phyloP scores from a whole-genome alignment of 768 basidiomycete species.

The Russula emetica region DNA sequence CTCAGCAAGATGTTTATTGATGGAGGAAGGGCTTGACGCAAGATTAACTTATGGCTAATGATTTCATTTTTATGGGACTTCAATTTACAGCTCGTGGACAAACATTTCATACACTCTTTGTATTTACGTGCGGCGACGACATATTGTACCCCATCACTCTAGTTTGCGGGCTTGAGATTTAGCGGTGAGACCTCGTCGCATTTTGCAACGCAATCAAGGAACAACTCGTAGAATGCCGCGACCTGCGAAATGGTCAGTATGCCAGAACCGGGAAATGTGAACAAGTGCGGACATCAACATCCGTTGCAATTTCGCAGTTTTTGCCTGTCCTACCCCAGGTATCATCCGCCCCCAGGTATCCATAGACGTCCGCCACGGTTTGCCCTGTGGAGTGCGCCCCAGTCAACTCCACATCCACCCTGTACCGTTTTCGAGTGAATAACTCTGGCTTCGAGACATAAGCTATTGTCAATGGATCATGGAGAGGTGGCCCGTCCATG shows the following conservation, averaged over 20 bases:
- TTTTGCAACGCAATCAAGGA: slow-evolving; percentile 53
- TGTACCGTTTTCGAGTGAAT: slow-evolving; percentile 57
- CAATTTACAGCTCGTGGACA: neutral
- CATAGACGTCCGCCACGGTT: slow-evolving; percentile 76
- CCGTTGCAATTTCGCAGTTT: slow-evolving; percentile 69
- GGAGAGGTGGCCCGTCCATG: slow-evolving; percentile 78
- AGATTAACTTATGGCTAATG: slow-evolving; percentile 24
- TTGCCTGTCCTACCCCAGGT: slow-evolving; percentile 70
- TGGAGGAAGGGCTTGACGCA: slow-evolving; percentile 40
- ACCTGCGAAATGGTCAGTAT: slow-evolving; percentile 41
- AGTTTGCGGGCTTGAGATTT: slow-evolving; percentile 36
- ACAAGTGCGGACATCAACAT: slow-evolving; percentile 53
- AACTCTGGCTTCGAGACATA: slow-evolving; percentile 68
- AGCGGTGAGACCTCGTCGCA: slow-evolving; percentile 62
- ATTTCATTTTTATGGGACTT: neutral
- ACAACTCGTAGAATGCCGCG: slow-evolving; percentile 56
- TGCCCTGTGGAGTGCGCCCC: slow-evolving; percentile 67
- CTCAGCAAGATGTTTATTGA: slow-evolving; percentile 81
- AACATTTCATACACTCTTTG: neutral
- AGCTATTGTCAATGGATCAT: slow-evolving; percentile 79
- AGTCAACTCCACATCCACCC: slow-evolving; percentile 77
- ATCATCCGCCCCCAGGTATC: slow-evolving; percentile 53
- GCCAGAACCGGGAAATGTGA: neutral
- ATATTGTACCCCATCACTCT: neutral
- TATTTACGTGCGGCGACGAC: slow-evolving; percentile 5